Percentiles rank a stretch among this genome's conserved stretches.
These are phyloP conservation scores for Penicillium coffeae DNA, from an alignment of 495 filamentous ascomycete genomes.

Conservation along the genomic window DNA sequence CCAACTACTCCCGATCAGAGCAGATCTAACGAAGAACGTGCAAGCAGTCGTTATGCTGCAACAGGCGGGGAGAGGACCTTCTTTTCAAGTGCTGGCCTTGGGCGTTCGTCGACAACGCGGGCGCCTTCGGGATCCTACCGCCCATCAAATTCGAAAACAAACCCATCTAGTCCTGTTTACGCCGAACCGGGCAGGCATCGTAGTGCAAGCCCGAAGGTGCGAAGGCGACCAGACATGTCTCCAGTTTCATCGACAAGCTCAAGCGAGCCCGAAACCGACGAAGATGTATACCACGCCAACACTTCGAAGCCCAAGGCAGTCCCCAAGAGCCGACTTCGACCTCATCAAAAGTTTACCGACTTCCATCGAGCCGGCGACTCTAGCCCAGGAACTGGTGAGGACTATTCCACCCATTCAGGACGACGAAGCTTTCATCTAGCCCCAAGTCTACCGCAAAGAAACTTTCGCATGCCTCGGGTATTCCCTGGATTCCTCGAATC, in stretches of 20 bases:
- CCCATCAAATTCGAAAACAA: constrained; percentile 30
- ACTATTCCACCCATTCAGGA: constrained; percentile 8
- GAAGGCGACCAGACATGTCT: constrained; percentile 22
- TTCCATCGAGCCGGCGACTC: constrained; percentile 22
- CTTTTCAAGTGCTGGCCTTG: constrained; percentile 42
- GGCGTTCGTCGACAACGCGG: constrained; percentile 44
- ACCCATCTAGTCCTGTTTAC: constrained; percentile 31
- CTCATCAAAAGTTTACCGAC: constrained; percentile 33
- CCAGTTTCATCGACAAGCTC: constrained; percentile 35
- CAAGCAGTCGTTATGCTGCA: constrained; percentile 66
- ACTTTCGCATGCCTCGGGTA: constrained; percentile 11
- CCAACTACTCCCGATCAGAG: constrained; percentile 19
- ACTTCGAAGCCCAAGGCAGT: constrained; percentile 38
- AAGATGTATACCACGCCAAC: constrained; percentile 16
- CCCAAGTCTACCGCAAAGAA: constrained; percentile 1
- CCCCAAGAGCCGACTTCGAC: constrained; percentile 40
- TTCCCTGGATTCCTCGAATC: constrained; percentile 9
- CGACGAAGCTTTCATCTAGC: constrained; percentile 2
- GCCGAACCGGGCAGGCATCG: constrained; percentile 27
- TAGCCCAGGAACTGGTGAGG: constrained; percentile 33
- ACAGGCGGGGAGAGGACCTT: constrained; percentile 67
- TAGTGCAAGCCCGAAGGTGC: constrained; percentile 39
- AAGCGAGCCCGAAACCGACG: constrained; percentile 29
- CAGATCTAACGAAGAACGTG: constrained; percentile 39
- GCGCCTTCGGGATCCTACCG: constrained; percentile 33